Evolutionary conservation across 2,329 filamentous ascomycete genomes (phyloP).

Genomic region (Hypoxylon sp.): DNA sequence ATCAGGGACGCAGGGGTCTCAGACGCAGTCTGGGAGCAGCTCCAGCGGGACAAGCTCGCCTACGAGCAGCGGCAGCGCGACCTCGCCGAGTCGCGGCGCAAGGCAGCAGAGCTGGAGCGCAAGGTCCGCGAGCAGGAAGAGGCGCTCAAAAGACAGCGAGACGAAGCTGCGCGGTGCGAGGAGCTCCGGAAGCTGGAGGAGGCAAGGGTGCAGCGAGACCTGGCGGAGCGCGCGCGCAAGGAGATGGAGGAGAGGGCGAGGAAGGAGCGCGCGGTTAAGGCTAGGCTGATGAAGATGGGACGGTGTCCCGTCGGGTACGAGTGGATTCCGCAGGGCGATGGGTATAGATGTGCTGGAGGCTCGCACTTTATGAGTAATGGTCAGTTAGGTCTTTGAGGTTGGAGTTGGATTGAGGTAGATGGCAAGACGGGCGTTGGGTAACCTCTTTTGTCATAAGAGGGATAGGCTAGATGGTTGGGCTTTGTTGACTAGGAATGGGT

Average conservation of each 20-base stretch:
- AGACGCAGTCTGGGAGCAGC: conserved; percentile 73
- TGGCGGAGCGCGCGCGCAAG: conserved; percentile 28
- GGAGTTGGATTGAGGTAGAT: neutral
- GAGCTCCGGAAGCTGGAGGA: conserved; percentile 38
- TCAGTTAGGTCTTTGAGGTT: conserved; percentile 22
- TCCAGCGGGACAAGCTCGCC: conserved; percentile 65
- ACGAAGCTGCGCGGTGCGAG: conserved; percentile 51
- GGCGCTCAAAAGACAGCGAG: conserved; percentile 57
- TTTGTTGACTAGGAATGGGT: too few relatives aligned
- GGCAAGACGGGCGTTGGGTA: too few relatives aligned
- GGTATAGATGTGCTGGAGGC: conserved; percentile 46
- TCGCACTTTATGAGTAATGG: conserved; percentile 43
- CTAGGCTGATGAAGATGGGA: conserved; percentile 67
- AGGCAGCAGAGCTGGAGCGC: conserved; percentile 41
- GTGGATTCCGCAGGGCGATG: conserved; percentile 44
- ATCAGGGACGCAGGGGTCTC: conserved; percentile 70
- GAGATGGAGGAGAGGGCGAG: conserved; percentile 58
- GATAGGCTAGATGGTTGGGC: too few relatives aligned
- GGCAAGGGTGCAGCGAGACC: conserved; percentile 18
- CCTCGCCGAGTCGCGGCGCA: conserved; percentile 51
- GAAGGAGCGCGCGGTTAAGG: conserved; percentile 59
- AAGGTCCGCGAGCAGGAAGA: conserved; percentile 47
- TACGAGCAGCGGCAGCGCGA: conserved; percentile 57
- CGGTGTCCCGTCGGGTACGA: conserved; percentile 68
- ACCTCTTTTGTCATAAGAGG: too few relatives aligned